These are phyloP conservation scores for Microcyclospora tardicrescens DNA, from an alignment of 2,329 filamentous ascomycete genomes.

Conservation along the genomic window DNA sequence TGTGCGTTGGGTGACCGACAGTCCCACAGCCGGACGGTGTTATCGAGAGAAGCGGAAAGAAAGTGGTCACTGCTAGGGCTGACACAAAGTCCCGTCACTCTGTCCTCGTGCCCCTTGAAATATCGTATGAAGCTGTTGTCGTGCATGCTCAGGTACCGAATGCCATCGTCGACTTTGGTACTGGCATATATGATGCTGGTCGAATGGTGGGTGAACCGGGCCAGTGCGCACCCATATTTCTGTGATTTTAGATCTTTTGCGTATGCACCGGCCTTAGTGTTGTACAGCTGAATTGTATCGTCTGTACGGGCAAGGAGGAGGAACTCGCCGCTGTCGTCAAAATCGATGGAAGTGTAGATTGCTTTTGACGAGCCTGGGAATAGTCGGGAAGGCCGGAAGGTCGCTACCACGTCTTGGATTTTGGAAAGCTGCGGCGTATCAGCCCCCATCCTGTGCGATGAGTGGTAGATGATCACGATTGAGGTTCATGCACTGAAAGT, in stretches of 20 bases:
- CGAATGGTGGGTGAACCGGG: slow-evolving; percentile 83
- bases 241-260: slow-evolving; percentile 86
- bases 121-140: slow-evolving; percentile 96
- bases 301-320: slow-evolving; percentile 86
- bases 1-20: slow-evolving; percentile 66
- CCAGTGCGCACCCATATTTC: slow-evolving; percentile 91
- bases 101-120: slow-evolving; percentile 77
- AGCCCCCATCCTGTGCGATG: too few species aligned
- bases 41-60: slow-evolving; percentile 79
- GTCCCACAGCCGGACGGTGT: slow-evolving; percentile 87
- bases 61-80: slow-evolving; percentile 84
- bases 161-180: slow-evolving; percentile 87
- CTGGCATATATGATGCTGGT: slow-evolving; percentile 90
- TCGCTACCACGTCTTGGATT: slow-evolving; percentile 63
- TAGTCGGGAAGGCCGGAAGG: slow-evolving; percentile 56
- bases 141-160: slow-evolving; percentile 76
- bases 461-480: too few species aligned
- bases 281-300: slow-evolving; percentile 91
- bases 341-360: slow-evolving; percentile 80
- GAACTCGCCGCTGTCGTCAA: slow-evolving; percentile 87
- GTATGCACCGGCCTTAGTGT: slow-evolving; percentile 77
- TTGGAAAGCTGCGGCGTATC: slow-evolving; percentile 31
- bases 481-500: too few species aligned
- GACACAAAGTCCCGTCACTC: slow-evolving; percentile 71
- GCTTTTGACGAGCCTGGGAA: slow-evolving; percentile 38